These are phyloP conservation scores for Cercophora newfieldiana DNA, from an alignment of 495 filamentous ascomycete species.

Conservation along the genomic window DNA sequence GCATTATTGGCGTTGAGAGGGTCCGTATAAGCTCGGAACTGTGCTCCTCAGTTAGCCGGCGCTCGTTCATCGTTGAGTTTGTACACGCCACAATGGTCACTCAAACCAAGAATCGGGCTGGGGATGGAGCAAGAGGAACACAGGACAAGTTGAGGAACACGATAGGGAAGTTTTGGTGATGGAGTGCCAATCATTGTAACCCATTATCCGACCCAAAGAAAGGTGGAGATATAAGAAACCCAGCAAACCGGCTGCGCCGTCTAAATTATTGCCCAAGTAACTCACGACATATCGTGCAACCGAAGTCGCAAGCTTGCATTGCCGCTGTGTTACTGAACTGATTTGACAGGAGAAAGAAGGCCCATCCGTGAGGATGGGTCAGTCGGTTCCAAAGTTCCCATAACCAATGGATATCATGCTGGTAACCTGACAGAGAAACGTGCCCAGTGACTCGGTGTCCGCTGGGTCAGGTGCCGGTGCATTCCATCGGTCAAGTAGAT, in stretches of 20 bases:
- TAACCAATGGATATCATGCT: too few species aligned
- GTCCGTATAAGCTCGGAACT: conserved; percentile 55
- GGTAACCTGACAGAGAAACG: neutral
- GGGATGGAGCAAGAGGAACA: neutral
- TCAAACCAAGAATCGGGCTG: neutral
- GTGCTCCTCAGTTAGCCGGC: conserved; percentile 24
- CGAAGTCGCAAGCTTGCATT: neutral
- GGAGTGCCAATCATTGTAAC: neutral
- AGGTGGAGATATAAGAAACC: neutral
- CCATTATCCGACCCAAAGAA: neutral
- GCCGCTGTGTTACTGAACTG: neutral
- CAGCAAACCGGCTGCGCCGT: neutral
- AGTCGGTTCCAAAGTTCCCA: too few species aligned
- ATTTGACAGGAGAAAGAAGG: neutral
- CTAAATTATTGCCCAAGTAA: neutral
- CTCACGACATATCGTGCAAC: neutral
- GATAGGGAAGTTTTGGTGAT: neutral
- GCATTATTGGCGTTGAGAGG: conserved; percentile 41
- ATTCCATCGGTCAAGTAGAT: too few species aligned
- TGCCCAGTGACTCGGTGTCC: too few species aligned
- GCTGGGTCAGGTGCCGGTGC: too few species aligned
- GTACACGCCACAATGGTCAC: neutral
- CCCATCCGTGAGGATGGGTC: neutral
- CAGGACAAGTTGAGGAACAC: neutral
- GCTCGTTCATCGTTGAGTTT: neutral